These are phyloP conservation scores for Fusarium sp. DNA, from an alignment of 2,329 filamentous ascomycete genomes.

Conservation along the genomic window DNA sequence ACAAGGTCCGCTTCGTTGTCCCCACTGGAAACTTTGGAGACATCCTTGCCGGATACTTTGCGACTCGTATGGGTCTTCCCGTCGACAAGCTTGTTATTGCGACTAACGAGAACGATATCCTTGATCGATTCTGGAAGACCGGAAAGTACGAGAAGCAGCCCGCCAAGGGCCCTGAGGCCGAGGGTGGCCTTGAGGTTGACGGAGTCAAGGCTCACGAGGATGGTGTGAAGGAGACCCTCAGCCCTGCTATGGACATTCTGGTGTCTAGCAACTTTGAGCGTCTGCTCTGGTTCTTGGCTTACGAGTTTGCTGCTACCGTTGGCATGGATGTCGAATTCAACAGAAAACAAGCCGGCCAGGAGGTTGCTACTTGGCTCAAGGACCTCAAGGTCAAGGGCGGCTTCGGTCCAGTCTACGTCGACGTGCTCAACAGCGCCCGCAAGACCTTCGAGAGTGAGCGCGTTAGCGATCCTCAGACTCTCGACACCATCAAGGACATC, in stretches of 20 bases:
- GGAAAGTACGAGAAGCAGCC: slow-evolving; percentile 91
- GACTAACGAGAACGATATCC: slow-evolving; percentile 97
- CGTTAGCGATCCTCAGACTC: slow-evolving; percentile 76
- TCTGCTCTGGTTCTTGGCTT: slow-evolving; percentile 92
- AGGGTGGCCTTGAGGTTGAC: slow-evolving; percentile 75
- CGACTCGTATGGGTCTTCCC: slow-evolving; percentile 89
- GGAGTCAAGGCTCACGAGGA: slow-evolving; percentile 75
- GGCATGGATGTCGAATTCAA: slow-evolving; percentile 77
- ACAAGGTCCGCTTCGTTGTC: slow-evolving; percentile 86
- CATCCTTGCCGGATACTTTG: slow-evolving; percentile 94
- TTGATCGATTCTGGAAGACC: slow-evolving; percentile 94
- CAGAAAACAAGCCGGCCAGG: slow-evolving; percentile 79
- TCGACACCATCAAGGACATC: slow-evolving; percentile 73
- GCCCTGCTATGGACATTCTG: slow-evolving; percentile 97
- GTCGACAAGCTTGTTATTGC: slow-evolving; percentile 91
- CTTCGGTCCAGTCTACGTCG: slow-evolving; percentile 82
- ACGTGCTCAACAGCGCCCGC: slow-evolving; percentile 80
- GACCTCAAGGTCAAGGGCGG: slow-evolving; percentile 86
- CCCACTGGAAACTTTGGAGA: slow-evolving; percentile 97
- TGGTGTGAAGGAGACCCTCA: slow-evolving; percentile 91
- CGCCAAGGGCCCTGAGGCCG: slow-evolving; percentile 69
- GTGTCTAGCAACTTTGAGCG: slow-evolving; percentile 98
- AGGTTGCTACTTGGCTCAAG: slow-evolving; percentile 83
- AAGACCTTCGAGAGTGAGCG: slow-evolving; percentile 86
- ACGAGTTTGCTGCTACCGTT: slow-evolving; percentile 73